These are phyloP conservation scores for Diutina siamensis DNA, from an alignment of 1,139 yeast genomes.

Conservation along the genomic window DNA sequence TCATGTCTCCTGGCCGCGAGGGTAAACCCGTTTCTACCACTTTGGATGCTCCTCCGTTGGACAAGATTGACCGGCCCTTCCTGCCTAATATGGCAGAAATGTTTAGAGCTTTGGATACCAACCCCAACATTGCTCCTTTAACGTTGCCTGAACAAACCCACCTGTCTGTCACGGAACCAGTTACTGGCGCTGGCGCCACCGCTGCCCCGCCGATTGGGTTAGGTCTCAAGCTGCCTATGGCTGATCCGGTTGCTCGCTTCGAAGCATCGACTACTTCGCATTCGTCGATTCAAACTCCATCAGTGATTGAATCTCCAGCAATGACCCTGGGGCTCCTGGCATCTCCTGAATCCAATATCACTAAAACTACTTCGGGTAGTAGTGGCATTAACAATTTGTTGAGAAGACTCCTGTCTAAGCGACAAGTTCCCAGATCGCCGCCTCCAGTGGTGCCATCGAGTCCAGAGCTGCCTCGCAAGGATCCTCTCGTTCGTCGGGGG, in stretches of 20 bases:
- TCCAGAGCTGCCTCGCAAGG: slow-evolving; percentile 7
- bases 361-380: slow-evolving; percentile 6
- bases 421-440: slow-evolving; percentile 9
- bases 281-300: neutral
- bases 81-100: neutral
- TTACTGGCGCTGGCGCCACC: neutral
- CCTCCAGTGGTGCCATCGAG: slow-evolving; percentile 8
- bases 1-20: neutral
- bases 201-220: neutral
- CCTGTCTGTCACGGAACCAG: slow-evolving; percentile 18
- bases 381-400: slow-evolving; percentile 25
- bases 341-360: neutral
- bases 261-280: neutral
- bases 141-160: slow-evolving; percentile 64
- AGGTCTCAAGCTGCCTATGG: neutral
- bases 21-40: neutral
- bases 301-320: neutral
- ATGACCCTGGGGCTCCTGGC: neutral
- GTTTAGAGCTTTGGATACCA: slow-evolving; percentile 1
- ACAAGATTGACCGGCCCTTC: neutral
- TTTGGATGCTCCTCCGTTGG: neutral
- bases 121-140: slow-evolving; percentile 10
- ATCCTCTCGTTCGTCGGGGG: slow-evolving; percentile 38
- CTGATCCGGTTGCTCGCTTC: neutral
- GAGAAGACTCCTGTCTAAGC: slow-evolving; percentile 28